These are phyloP conservation scores for Phytophthora litchii DNA, from an alignment of 352 stramenopile genomes.

Conservation along the genomic window DNA sequence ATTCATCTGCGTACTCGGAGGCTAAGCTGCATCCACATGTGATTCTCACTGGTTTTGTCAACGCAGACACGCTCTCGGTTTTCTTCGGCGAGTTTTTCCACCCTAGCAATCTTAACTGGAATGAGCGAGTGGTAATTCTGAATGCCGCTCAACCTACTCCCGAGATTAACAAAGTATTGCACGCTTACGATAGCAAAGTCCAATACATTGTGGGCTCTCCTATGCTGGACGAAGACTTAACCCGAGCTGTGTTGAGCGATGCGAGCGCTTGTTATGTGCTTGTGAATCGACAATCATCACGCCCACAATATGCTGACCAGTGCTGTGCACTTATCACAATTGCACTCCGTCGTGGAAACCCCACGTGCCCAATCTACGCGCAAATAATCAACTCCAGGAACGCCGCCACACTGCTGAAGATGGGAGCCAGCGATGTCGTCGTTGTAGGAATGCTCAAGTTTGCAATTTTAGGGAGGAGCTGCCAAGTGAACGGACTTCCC, in stretches of 20 bases:
- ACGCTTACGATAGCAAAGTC: conserved; percentile 73
- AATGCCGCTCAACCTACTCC: conserved; percentile 59
- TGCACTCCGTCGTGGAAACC: conserved; percentile 68
- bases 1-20: conserved; percentile 77
- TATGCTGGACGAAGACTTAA: conserved; percentile 79
- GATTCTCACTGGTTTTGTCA: conserved; percentile 75
- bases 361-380: conserved; percentile 74
- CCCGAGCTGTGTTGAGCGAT: conserved; percentile 55
- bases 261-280: conserved; percentile 74
- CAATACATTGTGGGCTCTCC: conserved; percentile 87
- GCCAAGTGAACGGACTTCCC: conserved; percentile 65
- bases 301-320: conserved; percentile 68
- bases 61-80: conserved; percentile 58
- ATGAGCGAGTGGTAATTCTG: conserved; percentile 81
- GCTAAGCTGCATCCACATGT: conserved; percentile 79
- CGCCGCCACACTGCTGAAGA: conserved; percentile 69
- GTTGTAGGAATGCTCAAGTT: conserved; percentile 77
- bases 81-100: conserved; percentile 91
- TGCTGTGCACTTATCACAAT: conserved; percentile 81
- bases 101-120: conserved; percentile 83
- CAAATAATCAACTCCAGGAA: conserved; percentile 79
- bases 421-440: conserved; percentile 76
- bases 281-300: conserved; percentile 58
- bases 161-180: conserved; percentile 82
- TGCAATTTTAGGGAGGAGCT: conserved; percentile 70